phyloP scores from a whole-genome alignment of 768 basidiomycete genomes.

The Lanmaoa rubissima region DNA sequence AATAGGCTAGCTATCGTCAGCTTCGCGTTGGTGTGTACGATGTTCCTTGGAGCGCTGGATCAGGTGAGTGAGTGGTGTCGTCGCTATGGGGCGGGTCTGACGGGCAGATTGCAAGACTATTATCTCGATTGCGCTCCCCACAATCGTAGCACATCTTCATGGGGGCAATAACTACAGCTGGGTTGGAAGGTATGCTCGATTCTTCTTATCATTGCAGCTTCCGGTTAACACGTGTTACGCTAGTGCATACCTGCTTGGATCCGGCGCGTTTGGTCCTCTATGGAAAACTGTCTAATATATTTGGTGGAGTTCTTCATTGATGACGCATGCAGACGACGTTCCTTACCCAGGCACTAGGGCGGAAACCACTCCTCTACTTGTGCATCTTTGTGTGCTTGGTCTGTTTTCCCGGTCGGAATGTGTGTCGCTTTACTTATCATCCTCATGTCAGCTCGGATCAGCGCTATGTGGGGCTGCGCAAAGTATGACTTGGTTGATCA shows the following conservation, averaged over 20 bases:
- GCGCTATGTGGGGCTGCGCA: conserved; percentile 81
- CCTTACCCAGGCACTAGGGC: conserved; percentile 34
- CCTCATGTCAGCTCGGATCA: conserved; percentile 61
- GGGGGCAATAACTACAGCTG: conserved; percentile 65
- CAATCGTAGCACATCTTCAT: conserved; percentile 61
- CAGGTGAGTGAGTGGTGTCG: conserved; percentile 37
- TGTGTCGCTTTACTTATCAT: neutral
- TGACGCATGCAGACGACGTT: neutral
- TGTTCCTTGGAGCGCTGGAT: conserved; percentile 49
- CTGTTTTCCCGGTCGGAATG: conserved; percentile 14
- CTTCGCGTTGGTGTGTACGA: conserved; percentile 25
- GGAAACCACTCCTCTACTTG: conserved; percentile 67
- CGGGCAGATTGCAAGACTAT: conserved; percentile 43
- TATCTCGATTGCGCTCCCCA: conserved; percentile 68
- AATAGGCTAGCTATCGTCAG: conserved; percentile 23
- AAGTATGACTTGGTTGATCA: conserved; percentile 72
- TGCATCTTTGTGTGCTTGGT: conserved; percentile 68
- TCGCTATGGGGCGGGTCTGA: neutral
- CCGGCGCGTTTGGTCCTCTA: conserved; percentile 66
- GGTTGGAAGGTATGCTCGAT: conserved; percentile 55
- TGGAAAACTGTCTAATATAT: conserved; percentile 69
- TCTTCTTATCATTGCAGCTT: neutral
- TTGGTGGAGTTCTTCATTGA: conserved; percentile 25
- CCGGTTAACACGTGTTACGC: neutral
- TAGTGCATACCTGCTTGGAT: conserved; percentile 73